Evolutionary conservation across 2,329 filamentous ascomycete genomes (phyloP).

Genomic region (Claviceps citrina): DNA sequence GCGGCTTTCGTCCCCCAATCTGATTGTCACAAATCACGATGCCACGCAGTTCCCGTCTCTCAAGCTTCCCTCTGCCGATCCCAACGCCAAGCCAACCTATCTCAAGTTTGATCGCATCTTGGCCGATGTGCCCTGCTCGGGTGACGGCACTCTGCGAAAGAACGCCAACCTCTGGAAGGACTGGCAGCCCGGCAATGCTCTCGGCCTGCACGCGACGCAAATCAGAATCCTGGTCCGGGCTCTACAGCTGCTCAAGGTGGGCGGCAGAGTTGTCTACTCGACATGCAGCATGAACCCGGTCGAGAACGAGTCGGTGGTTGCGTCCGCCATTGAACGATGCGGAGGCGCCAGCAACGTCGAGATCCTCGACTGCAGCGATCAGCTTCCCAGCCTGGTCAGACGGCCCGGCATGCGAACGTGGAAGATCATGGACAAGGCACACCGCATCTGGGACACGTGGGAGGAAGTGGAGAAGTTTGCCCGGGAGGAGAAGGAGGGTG

Average conservation of each 20-base stretch:
- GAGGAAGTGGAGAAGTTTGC: slow-evolving; percentile 60
- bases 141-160: slow-evolving; percentile 86
- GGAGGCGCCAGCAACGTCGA: slow-evolving; percentile 69
- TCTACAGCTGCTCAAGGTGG: slow-evolving; percentile 89
- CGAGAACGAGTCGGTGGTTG: slow-evolving; percentile 87
- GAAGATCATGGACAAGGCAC: slow-evolving; percentile 81
- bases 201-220: slow-evolving; percentile 79
- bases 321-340: slow-evolving; percentile 76
- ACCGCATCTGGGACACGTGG: slow-evolving; percentile 67
- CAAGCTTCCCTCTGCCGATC: slow-evolving; percentile 50
- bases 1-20: slow-evolving; percentile 85
- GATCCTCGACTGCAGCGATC: slow-evolving; percentile 67
- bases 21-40: slow-evolving; percentile 96
- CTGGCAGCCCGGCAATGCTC: slow-evolving; percentile 74
- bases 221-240: slow-evolving; percentile 80
- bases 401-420: slow-evolving; percentile 63
- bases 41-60: slow-evolving; percentile 91
- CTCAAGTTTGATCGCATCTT: slow-evolving; percentile 95
- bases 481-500: slow-evolving; percentile 38
- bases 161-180: slow-evolving; percentile 91
- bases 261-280: slow-evolving; percentile 89
- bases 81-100: slow-evolving; percentile 48
- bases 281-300: slow-evolving; percentile 98
- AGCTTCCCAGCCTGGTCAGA: slow-evolving; percentile 63
- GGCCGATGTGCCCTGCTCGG: slow-evolving; percentile 91